Base-by-base conservation (phyloP, 306 rosid genomes). In the Quercus engelmannii region DNA sequence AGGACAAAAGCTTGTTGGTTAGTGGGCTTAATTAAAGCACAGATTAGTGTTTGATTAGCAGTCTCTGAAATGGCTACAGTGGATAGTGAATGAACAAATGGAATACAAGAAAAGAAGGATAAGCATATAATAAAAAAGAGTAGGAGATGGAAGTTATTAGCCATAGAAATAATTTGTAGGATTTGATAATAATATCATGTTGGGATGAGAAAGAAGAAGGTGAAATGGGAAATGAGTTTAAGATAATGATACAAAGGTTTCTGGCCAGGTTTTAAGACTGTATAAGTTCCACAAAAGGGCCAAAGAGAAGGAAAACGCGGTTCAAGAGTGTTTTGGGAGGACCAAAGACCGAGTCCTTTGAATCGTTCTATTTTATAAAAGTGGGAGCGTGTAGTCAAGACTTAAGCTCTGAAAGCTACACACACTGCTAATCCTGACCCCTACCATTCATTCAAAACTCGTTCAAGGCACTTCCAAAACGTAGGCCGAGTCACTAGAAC, bases 41-140 rank as follows among this genome's bases (percentile, higher is more conserved):
- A 95, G 65, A 95, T 87, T 3, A 91, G 38, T 51, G 90, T 84
- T 25, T 80, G 92, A 75, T 83, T 74, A 20, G 80, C 57, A 41
- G 83, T 74, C 71, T 83, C 89, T n/a, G 98, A 95, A 59, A 95
- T 91, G 17, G 99, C 80, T n/a, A 95, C 81, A 15, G 93, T 80
- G 20, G 92, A 84, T 30, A 95, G 87, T 55, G 95, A 78, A 74
- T 56, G 67, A 54, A 74, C 76, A 20, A 26, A 15, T 1, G 72
- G 84, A 74, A 88, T 5, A 77, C 56, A 68, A 14, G 71, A 87
- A 25, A 84, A 75, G 21, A 76, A 75, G 75, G 26, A 77, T 43
- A 80, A 26, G 74, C 26, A 61, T 26, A 86, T 1, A 1, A 19
- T 23, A 1, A 87, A 38, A 35, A 73, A 8, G 78, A 19, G 14